phyloP scores from a whole-genome alignment of 345 rosid genomes.

The Salix exigua region DNA sequence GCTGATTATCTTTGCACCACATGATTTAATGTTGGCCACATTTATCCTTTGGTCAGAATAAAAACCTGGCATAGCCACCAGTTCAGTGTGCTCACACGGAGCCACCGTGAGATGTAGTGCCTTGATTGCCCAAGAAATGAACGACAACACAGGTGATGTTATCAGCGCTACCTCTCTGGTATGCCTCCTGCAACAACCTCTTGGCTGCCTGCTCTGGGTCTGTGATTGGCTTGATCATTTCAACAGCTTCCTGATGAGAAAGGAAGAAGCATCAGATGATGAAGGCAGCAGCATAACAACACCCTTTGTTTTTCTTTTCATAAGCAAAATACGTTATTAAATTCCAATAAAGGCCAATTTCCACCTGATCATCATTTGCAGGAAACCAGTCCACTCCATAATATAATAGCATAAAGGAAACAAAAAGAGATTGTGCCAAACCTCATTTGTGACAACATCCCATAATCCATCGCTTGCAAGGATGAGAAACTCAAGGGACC shows the following conservation, averaged over 20 bases:
- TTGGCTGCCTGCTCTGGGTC: constrained; percentile 93
- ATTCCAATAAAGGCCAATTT: neutral
- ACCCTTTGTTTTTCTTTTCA: neutral
- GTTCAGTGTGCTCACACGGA: constrained; percentile 18
- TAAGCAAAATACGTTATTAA: neutral
- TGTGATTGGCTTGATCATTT: constrained; percentile 63
- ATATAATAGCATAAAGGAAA: neutral
- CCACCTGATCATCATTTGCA: neutral
- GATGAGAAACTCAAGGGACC: constrained; percentile 94
- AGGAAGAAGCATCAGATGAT: constrained; percentile 9
- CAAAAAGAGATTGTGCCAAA: constrained; percentile 12
- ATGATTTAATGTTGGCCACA: constrained; percentile 4
- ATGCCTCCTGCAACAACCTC: constrained; percentile 83
- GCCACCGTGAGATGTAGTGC: constrained; percentile 31
- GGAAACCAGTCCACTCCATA: neutral
- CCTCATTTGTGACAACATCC: constrained; percentile 99
- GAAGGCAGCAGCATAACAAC: neutral
- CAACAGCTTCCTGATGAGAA: constrained; percentile 74
- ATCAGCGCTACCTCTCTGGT: constrained; percentile 95
- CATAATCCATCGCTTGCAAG: constrained; percentile 99
- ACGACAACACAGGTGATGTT: constrained; percentile 94
- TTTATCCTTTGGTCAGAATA: neutral
- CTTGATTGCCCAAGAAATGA: constrained; percentile 65
- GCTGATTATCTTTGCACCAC: constrained; percentile 15
- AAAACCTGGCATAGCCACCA: neutral